Conservation (phyloP, 805 yeast species). For the Candida chauliodis region DNA sequence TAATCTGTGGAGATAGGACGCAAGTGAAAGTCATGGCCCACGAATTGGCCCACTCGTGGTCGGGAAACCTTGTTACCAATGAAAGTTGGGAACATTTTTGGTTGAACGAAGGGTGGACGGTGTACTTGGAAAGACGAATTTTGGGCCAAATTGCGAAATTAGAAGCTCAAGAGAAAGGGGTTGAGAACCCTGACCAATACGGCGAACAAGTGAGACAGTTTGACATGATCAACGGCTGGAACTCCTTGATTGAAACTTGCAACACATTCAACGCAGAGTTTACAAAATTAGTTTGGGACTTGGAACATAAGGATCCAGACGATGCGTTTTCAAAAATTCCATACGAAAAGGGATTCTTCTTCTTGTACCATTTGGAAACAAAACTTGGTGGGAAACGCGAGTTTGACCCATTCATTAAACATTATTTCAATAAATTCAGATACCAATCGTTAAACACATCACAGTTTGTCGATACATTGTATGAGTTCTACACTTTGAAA, state of each 20-base stretch:
- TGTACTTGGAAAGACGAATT: conserved; percentile 32
- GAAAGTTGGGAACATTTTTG: conserved; percentile 37
- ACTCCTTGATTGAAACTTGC: conserved; percentile 23
- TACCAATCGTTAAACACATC: conserved; percentile 25
- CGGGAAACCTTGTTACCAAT: conserved; percentile 36
- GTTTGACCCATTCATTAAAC: conserved; percentile 27
- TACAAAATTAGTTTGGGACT: conserved; percentile 22
- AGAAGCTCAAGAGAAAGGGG: conserved; percentile 17
- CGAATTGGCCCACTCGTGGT: conserved; percentile 37
- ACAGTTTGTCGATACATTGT: conserved; percentile 23
- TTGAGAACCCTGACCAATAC: conserved; percentile 17
- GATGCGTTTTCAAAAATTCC: conserved; percentile 30
- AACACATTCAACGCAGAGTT: conserved; percentile 18
- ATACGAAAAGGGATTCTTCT: conserved; percentile 34
- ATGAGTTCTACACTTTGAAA: conserved; percentile 22
- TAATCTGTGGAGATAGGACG: conserved; percentile 31
- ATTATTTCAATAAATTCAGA: conserved; percentile 25
- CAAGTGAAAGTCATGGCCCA: conserved; percentile 35
- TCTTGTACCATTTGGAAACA: conserved; percentile 25
- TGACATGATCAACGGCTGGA: conserved; percentile 30
- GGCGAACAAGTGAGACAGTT: conserved; percentile 33
- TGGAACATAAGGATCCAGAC: conserved; percentile 12
- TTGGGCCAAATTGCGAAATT: conserved; percentile 26
- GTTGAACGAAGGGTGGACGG: conserved; percentile 39
- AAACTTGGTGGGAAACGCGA: conserved; percentile 20